Conservation (phyloP, 2,329 filamentous ascomycete genomes). For the Xylaria sp. region DNA sequence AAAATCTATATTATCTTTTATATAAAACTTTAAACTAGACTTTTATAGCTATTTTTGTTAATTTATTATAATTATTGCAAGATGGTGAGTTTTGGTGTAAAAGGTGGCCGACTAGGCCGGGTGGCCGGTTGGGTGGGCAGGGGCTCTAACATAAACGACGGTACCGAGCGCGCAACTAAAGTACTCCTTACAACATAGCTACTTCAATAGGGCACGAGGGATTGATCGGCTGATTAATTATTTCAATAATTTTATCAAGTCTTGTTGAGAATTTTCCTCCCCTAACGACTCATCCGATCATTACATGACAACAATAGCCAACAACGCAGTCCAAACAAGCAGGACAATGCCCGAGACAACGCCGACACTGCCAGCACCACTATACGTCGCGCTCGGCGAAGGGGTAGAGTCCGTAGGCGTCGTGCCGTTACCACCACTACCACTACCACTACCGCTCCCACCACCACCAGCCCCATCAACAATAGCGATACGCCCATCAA, state of each 20-base stretch:
- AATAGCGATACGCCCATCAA: slow-evolving; percentile 54
- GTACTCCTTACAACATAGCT: too few relatives aligned
- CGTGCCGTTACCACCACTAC: background rate
- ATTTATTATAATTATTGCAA: too few relatives aligned
- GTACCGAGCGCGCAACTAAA: too few relatives aligned
- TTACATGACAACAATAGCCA: slow-evolving; percentile 15
- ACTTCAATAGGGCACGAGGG: too few relatives aligned
- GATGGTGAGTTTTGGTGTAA: too few relatives aligned
- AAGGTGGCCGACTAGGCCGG: too few relatives aligned
- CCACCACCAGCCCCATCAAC: slow-evolving; percentile 29
- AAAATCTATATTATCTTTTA: too few relatives aligned
- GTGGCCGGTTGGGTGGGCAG: too few relatives aligned
- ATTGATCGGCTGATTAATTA: too few relatives aligned
- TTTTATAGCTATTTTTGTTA: too few relatives aligned
- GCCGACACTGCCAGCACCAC: background rate
- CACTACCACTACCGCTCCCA: background rate
- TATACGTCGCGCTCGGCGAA: background rate
- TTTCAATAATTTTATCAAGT: background rate
- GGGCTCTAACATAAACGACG: too few relatives aligned
- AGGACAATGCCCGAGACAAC: slow-evolving; percentile 4
- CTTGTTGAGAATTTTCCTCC: background rate
- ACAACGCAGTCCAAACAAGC: slow-evolving; percentile 17
- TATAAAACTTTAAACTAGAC: too few relatives aligned
- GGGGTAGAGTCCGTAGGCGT: slow-evolving; percentile 13
- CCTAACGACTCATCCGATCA: background rate